Evolutionary conservation across 148 eudicot genomes (phyloP), one percentile per base, ranked within the genome.

Genomic region (Selenicereus undatus): DNA sequence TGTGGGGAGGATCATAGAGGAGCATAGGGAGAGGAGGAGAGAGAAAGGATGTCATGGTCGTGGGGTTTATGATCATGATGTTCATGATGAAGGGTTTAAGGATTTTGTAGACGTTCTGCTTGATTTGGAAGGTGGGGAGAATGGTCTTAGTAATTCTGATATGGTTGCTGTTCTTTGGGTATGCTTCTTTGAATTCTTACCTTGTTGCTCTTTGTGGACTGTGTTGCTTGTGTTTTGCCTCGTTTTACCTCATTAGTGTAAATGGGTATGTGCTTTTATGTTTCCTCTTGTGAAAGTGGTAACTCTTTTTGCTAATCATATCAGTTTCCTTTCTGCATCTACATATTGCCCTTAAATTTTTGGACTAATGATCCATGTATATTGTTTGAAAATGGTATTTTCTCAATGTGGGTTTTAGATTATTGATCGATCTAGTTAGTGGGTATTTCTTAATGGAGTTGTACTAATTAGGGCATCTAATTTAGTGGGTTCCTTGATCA

Each of bases 121-220:
- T 75, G 95, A 91, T 78, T 82, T 93, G 85, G 97, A 90, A 73
- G 83, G 78, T 75, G 87, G 88, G 0, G 98, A 92, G 56, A 86
- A 87, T 20, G 86, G 76, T 81, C 88, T 96, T 17, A 77, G 39
- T 64, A 91, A 93, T 32, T 83, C 91, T 77, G 99, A 96, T 43
- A 91, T 92, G 95, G 87, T 96, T 79, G 99, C 99, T 56, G 92
- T 93, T 77, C 93, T 96, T 11, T 96, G 99, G 99, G 99, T 96
- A 93, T 80, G 71, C 75, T 66, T 71, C 22, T 8, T 0, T 4
- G 43, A 1, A n/a, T 11, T 13, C n/a, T 64, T 64, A 4, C 68
- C 7, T 20, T 1, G 36, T 20, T 35, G 39, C 13, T 58, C 39
- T 43, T 17, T 74, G 6, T 66, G 71, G 26, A 60, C 43, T 43